A percentile compares a stretch with the other conserved stretches of the same genome.
Conservation (phyloP, 2,329 filamentous ascomycete species). For the Nemania bipapillata region DNA sequence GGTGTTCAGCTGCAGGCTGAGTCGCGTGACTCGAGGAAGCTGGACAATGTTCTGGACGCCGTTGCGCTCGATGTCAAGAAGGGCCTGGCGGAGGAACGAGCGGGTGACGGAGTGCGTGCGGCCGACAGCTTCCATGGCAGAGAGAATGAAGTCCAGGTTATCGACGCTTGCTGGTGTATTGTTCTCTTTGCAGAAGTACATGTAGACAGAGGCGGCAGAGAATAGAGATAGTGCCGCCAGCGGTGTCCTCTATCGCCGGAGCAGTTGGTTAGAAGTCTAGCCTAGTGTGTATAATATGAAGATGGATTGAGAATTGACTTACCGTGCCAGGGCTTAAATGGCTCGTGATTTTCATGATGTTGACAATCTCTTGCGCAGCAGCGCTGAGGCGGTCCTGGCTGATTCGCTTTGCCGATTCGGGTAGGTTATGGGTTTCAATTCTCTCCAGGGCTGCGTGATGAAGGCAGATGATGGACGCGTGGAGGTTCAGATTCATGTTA, state of each 20-base stretch:
- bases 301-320: conserved; percentile 51
- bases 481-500: conserved; percentile 87
- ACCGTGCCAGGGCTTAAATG: conserved; percentile 75
- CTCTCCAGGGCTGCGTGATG: conserved; percentile 90
- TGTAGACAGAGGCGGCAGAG: conserved; percentile 83
- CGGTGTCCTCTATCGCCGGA: conserved; percentile 74
- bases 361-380: conserved; percentile 84
- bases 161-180: conserved; percentile 60
- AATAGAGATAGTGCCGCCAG: conserved; percentile 87
- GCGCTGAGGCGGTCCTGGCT: conserved; percentile 79
- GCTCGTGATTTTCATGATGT: conserved; percentile 81
- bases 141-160: conserved; percentile 78
- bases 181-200: conserved; percentile 71
- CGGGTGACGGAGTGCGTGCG: conserved; percentile 79
- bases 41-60: conserved; percentile 53
- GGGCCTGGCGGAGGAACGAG: conserved; percentile 84
- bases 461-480: conserved; percentile 86
- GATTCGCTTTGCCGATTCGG: conserved; percentile 71
- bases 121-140: conserved; percentile 80
- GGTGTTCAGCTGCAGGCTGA: conserved; percentile 48
- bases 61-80: conserved; percentile 78
- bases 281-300: neutral
- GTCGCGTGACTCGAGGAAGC: conserved; percentile 53
- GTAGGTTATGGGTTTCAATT: conserved; percentile 76
- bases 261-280: conserved; percentile 26